Percentiles rank a stretch among this genome's conserved stretches.
These are phyloP conservation scores for Gracilariopsis chorda DNA, from an alignment of 23 red algal genomes.

Conservation along the genomic window DNA sequence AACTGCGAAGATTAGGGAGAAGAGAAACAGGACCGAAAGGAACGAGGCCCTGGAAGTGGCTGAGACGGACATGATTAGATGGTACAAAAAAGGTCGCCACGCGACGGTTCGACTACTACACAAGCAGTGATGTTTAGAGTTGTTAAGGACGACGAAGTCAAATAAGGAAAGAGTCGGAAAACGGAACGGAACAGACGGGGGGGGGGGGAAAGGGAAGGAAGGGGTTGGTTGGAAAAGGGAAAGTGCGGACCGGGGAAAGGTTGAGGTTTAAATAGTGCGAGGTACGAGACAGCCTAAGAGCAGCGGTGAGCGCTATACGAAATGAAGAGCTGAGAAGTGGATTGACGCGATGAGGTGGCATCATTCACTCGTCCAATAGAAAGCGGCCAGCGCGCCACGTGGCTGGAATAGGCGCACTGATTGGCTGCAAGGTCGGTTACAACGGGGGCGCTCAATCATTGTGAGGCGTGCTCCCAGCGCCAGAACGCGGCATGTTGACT, in stretches of 20 bases:
- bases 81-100: background rate
- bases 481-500: too few species aligned
- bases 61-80: background rate
- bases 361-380: background rate
- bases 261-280: too few species aligned
- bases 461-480: background rate
- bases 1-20: background rate
- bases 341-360: slow-evolving; percentile 27
- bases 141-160: too few species aligned
- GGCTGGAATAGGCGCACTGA: background rate
- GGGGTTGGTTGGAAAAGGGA: background rate
- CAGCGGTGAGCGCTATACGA: too few species aligned
- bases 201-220: background rate
- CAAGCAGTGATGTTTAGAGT: too few species aligned
- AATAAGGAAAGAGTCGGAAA: background rate
- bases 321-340: background rate
- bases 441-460: background rate
- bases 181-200: background rate
- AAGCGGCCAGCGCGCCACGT: background rate
- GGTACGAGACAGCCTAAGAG: too few species aligned
- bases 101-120: too few species aligned
- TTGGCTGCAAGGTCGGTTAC: background rate
- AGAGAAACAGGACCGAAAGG: background rate
- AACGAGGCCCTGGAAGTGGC: background rate
- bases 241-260: too few species aligned